Conservation (phyloP, 2,329 filamentous ascomycete species). For the Neonectria ditissima region DNA sequence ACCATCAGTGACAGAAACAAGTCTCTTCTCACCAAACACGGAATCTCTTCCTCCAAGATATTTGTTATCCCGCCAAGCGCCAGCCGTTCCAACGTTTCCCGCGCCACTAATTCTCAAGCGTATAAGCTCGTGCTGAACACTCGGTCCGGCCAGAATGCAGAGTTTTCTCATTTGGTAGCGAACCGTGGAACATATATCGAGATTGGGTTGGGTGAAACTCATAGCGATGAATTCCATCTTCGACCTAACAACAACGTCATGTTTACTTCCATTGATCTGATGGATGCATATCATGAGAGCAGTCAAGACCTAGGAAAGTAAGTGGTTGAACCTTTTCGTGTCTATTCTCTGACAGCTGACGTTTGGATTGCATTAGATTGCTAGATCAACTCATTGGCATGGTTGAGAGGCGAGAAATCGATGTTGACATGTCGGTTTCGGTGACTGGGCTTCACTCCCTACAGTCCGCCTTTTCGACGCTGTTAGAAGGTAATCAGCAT, state of each 20-base stretch:
- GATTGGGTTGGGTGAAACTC: constrained; percentile 25
- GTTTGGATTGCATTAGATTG: constrained; percentile 13
- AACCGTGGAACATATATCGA: constrained; percentile 37
- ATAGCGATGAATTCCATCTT: background rate
- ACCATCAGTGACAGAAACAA: constrained; percentile 29
- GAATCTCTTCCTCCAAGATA: constrained; percentile 32
- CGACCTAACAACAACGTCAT: constrained; percentile 38
- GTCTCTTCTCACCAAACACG: constrained; percentile 29
- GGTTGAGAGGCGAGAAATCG: constrained; percentile 27
- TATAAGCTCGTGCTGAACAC: constrained; percentile 38
- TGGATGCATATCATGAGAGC: constrained; percentile 34
- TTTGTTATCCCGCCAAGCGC: constrained; percentile 10
- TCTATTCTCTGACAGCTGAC: constrained; percentile 7
- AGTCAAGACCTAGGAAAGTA: constrained; percentile 34
- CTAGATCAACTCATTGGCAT: constrained; percentile 27
- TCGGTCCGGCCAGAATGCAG: constrained; percentile 30
- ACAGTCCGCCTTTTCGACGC: constrained; percentile 22
- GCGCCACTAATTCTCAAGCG: constrained; percentile 18
- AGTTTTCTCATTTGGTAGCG: constrained; percentile 33
- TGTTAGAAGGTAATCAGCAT: constrained; percentile 9
- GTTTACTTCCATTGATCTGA: constrained; percentile 39
- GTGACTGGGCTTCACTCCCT: constrained; percentile 29
- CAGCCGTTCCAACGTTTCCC: constrained; percentile 24
- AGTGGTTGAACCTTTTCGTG: constrained; percentile 2
- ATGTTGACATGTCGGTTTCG: constrained; percentile 16